Evolutionary conservation across 768 basidiomycete species (phyloP), one percentile per base, ranked within the genome.

Genomic region (Leucocoprinus leucothites): DNA sequence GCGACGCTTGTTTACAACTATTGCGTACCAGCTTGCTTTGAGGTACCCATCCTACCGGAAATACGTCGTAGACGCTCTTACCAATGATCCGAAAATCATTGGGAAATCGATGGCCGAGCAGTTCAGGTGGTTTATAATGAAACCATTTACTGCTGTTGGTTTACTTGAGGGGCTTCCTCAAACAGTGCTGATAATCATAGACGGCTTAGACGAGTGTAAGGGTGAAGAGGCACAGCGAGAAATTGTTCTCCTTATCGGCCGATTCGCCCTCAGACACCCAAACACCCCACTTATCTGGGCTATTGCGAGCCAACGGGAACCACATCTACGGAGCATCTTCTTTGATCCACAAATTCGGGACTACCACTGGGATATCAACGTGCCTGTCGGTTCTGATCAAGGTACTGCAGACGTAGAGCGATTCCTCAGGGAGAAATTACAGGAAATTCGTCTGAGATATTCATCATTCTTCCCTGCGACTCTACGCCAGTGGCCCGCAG

Each of bases 291-390:
- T 71, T 16, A 53, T 47, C 16, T 63, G 69, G 38, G 26, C 70
- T 9, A 61, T 71, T 25, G 54, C 62, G 4, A 67, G 66, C 44
- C 57, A 69, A 0, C 65, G 67, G 4, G 70, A 70, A 41, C 50
- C 58, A 9, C 51, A 62, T n/a, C 61, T 70, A 9, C 41, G 40
- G 4, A 43, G 50, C 0, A 43, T 26, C 2, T 65, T 68, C 26
- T 24, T 46, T 41, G 22, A 16, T 2, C 11, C 38, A 18, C n/a
- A 51, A 0, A 19, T 31, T 19, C 1, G 26, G 9, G 3, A 0
- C 8, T 38, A 26, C 16, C 50, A 50, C 11, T 19, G 38, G 13
- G n/a, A 34, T 3, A 41, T 61, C 1, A 16, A 28, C 16, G 50
- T 53, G 1, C 51, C 53, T 28, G 53, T 51, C 13, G 51, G 56